Conservation (phyloP, 2,329 filamentous ascomycete species). For the Nemania serpens region DNA sequence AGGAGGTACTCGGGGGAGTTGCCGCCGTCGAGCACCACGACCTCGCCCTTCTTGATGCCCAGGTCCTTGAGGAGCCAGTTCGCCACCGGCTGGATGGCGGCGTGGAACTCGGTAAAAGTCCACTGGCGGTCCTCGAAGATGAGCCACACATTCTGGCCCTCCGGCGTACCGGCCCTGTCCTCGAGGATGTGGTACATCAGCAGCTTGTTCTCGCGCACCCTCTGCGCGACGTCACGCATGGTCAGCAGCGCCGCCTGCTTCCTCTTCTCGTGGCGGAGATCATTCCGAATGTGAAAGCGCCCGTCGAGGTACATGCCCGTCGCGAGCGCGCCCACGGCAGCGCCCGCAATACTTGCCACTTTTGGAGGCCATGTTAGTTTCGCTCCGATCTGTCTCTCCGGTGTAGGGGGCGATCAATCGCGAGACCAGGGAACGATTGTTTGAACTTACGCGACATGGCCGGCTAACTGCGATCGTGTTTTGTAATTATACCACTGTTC, state of each 20-base stretch:
- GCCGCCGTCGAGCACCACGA: conserved; percentile 68
- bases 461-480: too few relatives aligned
- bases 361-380: conserved; percentile 7
- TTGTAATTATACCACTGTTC: too few relatives aligned
- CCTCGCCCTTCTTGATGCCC: conserved; percentile 61
- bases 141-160: conserved; percentile 35
- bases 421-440: too few relatives aligned
- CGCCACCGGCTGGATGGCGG: conserved; percentile 60
- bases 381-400: too few relatives aligned
- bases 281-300: conserved; percentile 23
- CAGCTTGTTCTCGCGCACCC: conserved; percentile 29
- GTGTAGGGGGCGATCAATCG: too few relatives aligned
- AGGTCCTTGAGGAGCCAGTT: conserved; percentile 62
- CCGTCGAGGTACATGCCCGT: conserved; percentile 28
- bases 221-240: conserved; percentile 43
- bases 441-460: too few relatives aligned
- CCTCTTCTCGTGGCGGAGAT: conserved; percentile 17
- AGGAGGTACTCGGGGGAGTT: conserved; percentile 71
- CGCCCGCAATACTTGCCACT: conserved; percentile 22
- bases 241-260: background rate
- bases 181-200: conserved; percentile 35
- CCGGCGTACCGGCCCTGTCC: conserved; percentile 31
- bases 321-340: conserved; percentile 19
- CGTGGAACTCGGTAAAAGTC: conserved; percentile 61
- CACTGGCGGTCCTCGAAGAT: conserved; percentile 66